Base-by-base conservation (phyloP, 441 rosid genomes). In the Erysimum cheiri region DNA sequence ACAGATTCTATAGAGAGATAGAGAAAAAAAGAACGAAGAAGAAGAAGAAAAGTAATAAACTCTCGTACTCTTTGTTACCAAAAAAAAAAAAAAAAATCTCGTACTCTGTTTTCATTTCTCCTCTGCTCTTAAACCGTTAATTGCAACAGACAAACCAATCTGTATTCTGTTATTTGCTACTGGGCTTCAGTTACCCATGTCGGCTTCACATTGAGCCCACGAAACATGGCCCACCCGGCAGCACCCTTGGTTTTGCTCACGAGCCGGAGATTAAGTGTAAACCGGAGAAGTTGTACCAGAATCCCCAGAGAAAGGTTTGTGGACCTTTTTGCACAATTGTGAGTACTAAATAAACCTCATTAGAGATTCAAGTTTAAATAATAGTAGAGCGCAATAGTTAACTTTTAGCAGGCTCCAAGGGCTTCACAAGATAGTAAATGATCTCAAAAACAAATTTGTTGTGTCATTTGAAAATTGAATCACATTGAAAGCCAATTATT, bases 201-300 rank as follows among this genome's bases (percentile, higher is more conserved):
- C 50, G 59, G 52, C 64, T 53, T 71, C 43, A 41, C 9, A 41
- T 2, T 53, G 15, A 55, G 75, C 56, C 56, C 64, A 26, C 33
- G 7, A 0, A 26, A 44, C 1, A 15, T 17, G 43, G 64, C 58
- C 70, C 70, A 72, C 53, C 15, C 1, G 19, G 40, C 3, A 32
- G 13, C 8, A 31, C 43, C 31, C 2, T 59, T n/a, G 43, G 50
- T 55, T 41, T 19, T 55, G 13, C 15, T 32, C 28, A 19, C 24
- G 24, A 19, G 14, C 54, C 46, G 3, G n/a, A 66, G 14, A 56
- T 22, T 35, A 31, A 9, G 3, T 47, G 1, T 68, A 22, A 43
- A 68, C 44, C 55, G 47, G 64, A 12, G 33, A 46, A 33, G 35
- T 1, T 68, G 35, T 55, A 67, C 46, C 14, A 22, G 54, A 32